Conservation (phyloP, 1,139 yeast genomes). For the Kodamaea sp. region DNA sequence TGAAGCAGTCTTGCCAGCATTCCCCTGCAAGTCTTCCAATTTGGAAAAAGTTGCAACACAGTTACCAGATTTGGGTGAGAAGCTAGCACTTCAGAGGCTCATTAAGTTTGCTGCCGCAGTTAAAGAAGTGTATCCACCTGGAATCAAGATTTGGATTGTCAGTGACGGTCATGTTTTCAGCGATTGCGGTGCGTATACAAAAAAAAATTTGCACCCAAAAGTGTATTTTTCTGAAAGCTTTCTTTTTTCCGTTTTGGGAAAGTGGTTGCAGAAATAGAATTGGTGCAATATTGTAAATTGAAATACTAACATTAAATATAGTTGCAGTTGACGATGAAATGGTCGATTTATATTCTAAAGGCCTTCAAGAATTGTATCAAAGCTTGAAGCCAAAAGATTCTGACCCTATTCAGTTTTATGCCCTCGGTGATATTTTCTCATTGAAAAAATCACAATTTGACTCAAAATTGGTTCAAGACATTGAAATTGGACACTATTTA, state of each 20-base stretch:
- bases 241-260: slow-evolving; percentile 4
- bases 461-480: slow-evolving; percentile 17
- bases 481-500: slow-evolving; percentile 30
- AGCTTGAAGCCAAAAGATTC: slow-evolving; percentile 23
- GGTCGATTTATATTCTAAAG: slow-evolving; percentile 46
- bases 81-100: slow-evolving; percentile 32
- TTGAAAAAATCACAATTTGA: slow-evolving; percentile 19
- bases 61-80: slow-evolving; percentile 49
- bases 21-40: slow-evolving; percentile 62
- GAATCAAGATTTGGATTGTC: slow-evolving; percentile 53
- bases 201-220: slow-evolving; percentile 10
- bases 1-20: slow-evolving; percentile 61
- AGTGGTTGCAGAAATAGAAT: slow-evolving; percentile 2
- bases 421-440: slow-evolving; percentile 36
- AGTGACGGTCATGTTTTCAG: slow-evolving; percentile 67
- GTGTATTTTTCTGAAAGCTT: slow-evolving; percentile 13
- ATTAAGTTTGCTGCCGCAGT: slow-evolving; percentile 32
- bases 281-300: not conserved
- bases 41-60: slow-evolving; percentile 48
- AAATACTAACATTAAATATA: slow-evolving; percentile 14
- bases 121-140: slow-evolving; percentile 47
- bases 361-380: slow-evolving; percentile 40
- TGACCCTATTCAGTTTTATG: slow-evolving; percentile 30
- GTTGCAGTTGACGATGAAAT: slow-evolving; percentile 48
- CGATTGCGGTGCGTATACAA: slow-evolving; percentile 46